Evolutionary conservation across 306 rosid species (phyloP).

Genomic region (Purshia tridentata): DNA sequence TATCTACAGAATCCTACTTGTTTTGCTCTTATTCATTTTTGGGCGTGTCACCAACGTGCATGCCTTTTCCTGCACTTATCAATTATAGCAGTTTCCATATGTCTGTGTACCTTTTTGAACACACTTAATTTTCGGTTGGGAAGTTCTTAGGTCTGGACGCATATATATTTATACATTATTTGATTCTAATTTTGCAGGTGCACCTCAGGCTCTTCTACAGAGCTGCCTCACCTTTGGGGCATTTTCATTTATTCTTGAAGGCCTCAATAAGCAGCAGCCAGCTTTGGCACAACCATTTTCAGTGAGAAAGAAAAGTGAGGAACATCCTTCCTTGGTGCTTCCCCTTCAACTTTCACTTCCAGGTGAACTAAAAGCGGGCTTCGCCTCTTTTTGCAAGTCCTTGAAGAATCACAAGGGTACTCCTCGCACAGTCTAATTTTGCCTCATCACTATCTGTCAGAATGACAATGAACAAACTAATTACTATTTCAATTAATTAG

Average conservation of each 20-base stretch:
- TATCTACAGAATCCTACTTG: background rate
- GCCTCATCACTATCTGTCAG: background rate
- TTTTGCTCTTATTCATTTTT: background rate
- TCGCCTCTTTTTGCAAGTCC: constrained; percentile 61
- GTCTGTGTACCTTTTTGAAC: background rate
- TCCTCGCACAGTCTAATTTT: constrained; percentile 37
- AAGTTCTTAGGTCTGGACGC: background rate
- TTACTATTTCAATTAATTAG: no score
- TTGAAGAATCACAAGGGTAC: constrained; percentile 56
- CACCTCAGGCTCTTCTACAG: constrained; percentile 94
- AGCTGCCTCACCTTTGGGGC: constrained; percentile 95
- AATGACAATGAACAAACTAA: no score
- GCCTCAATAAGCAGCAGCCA: constrained; percentile 89
- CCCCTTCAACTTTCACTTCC: constrained; percentile 86
- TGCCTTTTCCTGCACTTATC: background rate
- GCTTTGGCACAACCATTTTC: constrained; percentile 83
- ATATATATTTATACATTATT: background rate
- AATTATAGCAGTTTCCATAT: background rate
- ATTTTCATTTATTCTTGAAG: constrained; percentile 80
- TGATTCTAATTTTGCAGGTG: constrained; percentile 53
- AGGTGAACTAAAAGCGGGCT: constrained; percentile 68
- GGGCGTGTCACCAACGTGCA: background rate
- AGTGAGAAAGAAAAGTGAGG: constrained; percentile 36
- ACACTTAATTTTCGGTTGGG: background rate
- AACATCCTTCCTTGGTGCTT: constrained; percentile 42